phyloP scores from a whole-genome alignment of 352 stramenopile genomes.

The Phytopythium boreale region DNA sequence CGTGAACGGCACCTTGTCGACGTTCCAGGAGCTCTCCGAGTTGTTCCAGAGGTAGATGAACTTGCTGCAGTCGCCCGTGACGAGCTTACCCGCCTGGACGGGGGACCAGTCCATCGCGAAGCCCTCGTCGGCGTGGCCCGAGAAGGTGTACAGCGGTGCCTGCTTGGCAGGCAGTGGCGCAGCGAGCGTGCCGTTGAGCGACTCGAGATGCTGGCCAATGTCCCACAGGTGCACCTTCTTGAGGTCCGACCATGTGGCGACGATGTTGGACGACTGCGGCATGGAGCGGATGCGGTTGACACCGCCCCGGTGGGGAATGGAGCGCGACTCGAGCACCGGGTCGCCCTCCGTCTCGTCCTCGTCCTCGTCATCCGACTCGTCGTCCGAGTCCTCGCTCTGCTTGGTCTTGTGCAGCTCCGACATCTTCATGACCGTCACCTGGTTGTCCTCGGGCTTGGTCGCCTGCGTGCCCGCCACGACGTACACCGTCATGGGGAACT shows the following conservation, averaged over 20 bases:
- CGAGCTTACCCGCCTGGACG: conserved; percentile 86
- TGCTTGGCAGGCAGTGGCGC: conserved; percentile 56
- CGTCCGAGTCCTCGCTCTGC: conserved; percentile 71
- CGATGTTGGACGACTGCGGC: conserved; percentile 95
- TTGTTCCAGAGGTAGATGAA: conserved; percentile 95
- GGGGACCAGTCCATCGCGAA: conserved; percentile 98
- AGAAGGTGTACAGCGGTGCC: conserved; percentile 91
- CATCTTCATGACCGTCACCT: conserved; percentile 98
- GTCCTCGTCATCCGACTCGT: conserved; percentile 75
- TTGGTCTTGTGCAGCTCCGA: conserved; percentile 95
- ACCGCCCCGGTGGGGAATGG: conserved; percentile 93
- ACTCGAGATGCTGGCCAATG: conserved; percentile 88
- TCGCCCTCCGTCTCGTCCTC: conserved; percentile 95
- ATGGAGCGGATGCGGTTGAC: conserved; percentile 96
- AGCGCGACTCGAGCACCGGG: conserved; percentile 94
- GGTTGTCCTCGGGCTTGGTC: conserved; percentile 90
- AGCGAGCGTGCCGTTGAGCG: conserved; percentile 75
- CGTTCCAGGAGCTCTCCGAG: conserved; percentile 68
- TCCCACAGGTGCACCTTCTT: conserved; percentile 97
- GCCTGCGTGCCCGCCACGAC: conserved; percentile 97
- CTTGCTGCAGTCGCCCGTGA: conserved; percentile 96
- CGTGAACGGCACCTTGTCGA: conserved; percentile 90
- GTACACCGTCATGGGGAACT: conserved; percentile 96
- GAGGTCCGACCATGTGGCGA: conserved; percentile 96
- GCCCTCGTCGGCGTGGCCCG: conserved; percentile 94